phyloP scores from a whole-genome alignment of 2,329 filamentous ascomycete genomes.

The Nemania abortiva region DNA sequence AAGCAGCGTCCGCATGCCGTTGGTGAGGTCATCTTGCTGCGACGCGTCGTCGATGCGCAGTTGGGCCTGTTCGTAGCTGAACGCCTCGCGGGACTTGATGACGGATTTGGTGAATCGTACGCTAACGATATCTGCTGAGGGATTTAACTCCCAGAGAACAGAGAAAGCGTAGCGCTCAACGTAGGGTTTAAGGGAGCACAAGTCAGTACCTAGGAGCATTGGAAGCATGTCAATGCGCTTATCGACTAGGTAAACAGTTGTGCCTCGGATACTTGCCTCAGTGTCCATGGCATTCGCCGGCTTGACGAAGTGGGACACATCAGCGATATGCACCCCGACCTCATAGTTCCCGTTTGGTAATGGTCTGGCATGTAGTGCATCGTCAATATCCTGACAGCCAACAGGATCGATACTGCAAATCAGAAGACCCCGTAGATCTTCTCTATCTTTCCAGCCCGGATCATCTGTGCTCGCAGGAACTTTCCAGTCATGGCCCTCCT shows the following conservation, averaged over 20 bases:
- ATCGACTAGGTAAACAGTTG: constrained; percentile 96
- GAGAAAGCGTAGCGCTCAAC: constrained; percentile 95
- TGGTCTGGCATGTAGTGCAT: constrained; percentile 87
- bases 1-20: constrained; percentile 88
- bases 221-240: constrained; percentile 99
- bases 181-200: constrained; percentile 96
- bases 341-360: constrained; percentile 94
- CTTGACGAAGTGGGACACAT: constrained; percentile 99
- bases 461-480: constrained; percentile 85
- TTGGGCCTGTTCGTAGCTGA: constrained; percentile 97
- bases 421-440: constrained; percentile 85
- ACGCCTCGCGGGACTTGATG: constrained; percentile 94
- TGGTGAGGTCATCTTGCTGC: constrained; percentile 88
- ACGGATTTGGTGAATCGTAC: constrained; percentile 97
- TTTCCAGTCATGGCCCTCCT: constrained; percentile 93
- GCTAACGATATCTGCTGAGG: constrained; percentile 85
- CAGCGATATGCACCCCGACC: constrained; percentile 97
- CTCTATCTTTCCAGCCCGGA: constrained; percentile 86
- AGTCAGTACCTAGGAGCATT: constrained; percentile 92
- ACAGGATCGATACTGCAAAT: constrained; percentile 98
- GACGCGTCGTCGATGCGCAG: constrained; percentile 90
- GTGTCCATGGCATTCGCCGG: constrained; percentile 97
- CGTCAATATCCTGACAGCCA: constrained; percentile 97
- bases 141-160: constrained; percentile 87
- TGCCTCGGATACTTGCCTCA: constrained; percentile 93